A percentile compares a stretch with the other conserved stretches of the same genome.
These are phyloP conservation scores for Pseudocercospora ulei DNA, from an alignment of 2,329 filamentous ascomycete species.

Conservation along the genomic window DNA sequence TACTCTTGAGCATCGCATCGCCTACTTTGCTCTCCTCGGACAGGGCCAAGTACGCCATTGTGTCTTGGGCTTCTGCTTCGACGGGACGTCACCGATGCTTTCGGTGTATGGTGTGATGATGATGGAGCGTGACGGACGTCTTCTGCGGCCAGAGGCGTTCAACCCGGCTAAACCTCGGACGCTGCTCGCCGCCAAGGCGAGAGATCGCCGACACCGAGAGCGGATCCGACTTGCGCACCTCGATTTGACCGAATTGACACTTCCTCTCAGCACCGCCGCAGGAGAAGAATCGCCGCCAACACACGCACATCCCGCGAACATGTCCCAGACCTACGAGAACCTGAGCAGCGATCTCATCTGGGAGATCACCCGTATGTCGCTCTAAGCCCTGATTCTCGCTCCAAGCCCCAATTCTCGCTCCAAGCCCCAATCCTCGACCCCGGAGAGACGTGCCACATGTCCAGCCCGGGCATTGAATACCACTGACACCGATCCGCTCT, in stretches of 20 bases:
- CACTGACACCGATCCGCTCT: constrained; percentile 4
- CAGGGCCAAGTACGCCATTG: constrained; percentile 47
- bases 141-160: not conserved
- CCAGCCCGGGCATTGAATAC: not conserved
- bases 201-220: constrained; percentile 5
- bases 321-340: constrained; percentile 50
- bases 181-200: constrained; percentile 2
- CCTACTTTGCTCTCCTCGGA: constrained; percentile 95
- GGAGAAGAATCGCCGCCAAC: constrained; percentile 1
- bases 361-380: constrained; percentile 80
- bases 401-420: not conserved
- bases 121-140: constrained; percentile 5
- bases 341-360: constrained; percentile 87
- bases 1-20: not conserved
- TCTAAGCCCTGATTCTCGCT: constrained; percentile 7
- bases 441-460: no score
- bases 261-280: constrained; percentile 1
- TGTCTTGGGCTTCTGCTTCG: constrained; percentile 7
- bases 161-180: not conserved
- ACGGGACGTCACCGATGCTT: constrained; percentile 2
- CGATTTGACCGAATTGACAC: constrained; percentile 8
- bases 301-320: constrained; percentile 44
- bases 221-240: not conserved
- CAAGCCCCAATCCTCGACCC: not conserved
- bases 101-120: constrained; percentile 5